These are phyloP conservation scores for Pseudogymnoascus sp. DNA, from an alignment of 2,329 filamentous ascomycete genomes.

Conservation along the genomic window DNA sequence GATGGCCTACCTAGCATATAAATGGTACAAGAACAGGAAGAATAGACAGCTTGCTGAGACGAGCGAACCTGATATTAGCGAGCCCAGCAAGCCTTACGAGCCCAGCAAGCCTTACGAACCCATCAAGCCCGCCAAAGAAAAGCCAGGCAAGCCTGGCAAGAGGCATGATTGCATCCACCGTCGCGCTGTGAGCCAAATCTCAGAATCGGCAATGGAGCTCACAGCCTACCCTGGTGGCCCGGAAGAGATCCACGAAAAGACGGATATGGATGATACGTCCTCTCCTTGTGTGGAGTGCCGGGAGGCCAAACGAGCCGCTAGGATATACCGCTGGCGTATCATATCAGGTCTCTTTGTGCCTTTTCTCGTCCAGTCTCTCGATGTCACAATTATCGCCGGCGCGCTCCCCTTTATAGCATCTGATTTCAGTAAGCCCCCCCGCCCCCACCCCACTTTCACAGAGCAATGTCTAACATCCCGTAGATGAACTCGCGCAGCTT, in stretches of 20 bases:
- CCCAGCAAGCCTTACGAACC: background rate
- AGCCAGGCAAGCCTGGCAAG: background rate
- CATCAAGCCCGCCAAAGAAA: background rate
- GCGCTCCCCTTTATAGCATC: slow-evolving; percentile 54
- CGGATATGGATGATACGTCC: slow-evolving; percentile 7
- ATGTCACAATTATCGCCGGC: slow-evolving; percentile 55
- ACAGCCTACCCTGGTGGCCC: background rate
- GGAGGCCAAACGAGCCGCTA: slow-evolving; percentile 27
- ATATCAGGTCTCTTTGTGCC: slow-evolving; percentile 51
- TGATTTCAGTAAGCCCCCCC: slow-evolving; percentile 45
- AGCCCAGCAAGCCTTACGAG: background rate
- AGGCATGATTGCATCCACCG: background rate
- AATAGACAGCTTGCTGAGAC: background rate
- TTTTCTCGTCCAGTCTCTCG: slow-evolving; percentile 53
- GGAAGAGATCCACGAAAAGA: background rate
- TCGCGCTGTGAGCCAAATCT: background rate
- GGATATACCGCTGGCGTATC: slow-evolving; percentile 49
- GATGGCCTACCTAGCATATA: background rate
- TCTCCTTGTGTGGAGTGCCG: slow-evolving; percentile 17
- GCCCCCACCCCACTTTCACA: slow-evolving; percentile 1
- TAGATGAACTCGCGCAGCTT: slow-evolving; percentile 46
- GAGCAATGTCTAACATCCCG: background rate
- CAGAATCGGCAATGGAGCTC: background rate
- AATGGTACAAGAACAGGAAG: background rate
- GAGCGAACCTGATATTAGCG: background rate